phyloP scores from a whole-genome alignment of 495 filamentous ascomycete genomes.

The Annulohypoxylon maeteangense region DNA sequence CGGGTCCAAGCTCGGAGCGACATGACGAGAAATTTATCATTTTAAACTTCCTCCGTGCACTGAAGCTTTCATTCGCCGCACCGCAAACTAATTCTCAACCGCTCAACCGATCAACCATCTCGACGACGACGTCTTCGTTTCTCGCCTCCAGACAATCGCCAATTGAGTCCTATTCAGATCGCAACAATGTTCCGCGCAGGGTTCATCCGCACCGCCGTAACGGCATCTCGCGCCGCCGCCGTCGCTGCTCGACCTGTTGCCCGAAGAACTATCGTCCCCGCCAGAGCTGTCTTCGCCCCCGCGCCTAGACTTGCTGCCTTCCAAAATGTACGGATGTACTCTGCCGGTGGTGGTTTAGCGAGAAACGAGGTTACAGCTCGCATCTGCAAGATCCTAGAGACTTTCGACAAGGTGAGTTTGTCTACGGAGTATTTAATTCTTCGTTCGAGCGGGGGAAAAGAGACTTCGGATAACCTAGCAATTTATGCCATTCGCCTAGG shows the following conservation, averaged over 20 bases:
- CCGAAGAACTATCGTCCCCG: slow-evolving; percentile 61
- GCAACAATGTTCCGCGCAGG: slow-evolving; percentile 85
- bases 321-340: slow-evolving; percentile 82
- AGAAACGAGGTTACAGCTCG: slow-evolving; percentile 90
- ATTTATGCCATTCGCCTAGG: not conserved
- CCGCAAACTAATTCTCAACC: not conserved
- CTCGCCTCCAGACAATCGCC: slow-evolving; percentile 9
- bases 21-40: slow-evolving; percentile 47
- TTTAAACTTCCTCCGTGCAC: slow-evolving; percentile 2
- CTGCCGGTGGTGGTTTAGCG: slow-evolving; percentile 77
- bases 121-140: slow-evolving; percentile 6
- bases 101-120: not conserved
- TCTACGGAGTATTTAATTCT: slow-evolving; percentile 13
- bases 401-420: slow-evolving; percentile 92
- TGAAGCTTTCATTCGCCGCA: slow-evolving; percentile 26
- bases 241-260: slow-evolving; percentile 66
- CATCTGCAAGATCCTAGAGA: slow-evolving; percentile 90
- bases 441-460: not conserved
- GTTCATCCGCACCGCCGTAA: slow-evolving; percentile 72
- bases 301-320: slow-evolving; percentile 62
- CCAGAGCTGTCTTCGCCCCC: slow-evolving; percentile 66
- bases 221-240: slow-evolving; percentile 63
- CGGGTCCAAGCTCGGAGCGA: slow-evolving; percentile 37
- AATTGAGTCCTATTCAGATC: slow-evolving; percentile 38
- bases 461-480: not conserved